Evolutionary conservation across 1,139 yeast genomes (phyloP), one percentile per base, ranked within the genome.

Genomic region (Protomyces inouyei): DNA sequence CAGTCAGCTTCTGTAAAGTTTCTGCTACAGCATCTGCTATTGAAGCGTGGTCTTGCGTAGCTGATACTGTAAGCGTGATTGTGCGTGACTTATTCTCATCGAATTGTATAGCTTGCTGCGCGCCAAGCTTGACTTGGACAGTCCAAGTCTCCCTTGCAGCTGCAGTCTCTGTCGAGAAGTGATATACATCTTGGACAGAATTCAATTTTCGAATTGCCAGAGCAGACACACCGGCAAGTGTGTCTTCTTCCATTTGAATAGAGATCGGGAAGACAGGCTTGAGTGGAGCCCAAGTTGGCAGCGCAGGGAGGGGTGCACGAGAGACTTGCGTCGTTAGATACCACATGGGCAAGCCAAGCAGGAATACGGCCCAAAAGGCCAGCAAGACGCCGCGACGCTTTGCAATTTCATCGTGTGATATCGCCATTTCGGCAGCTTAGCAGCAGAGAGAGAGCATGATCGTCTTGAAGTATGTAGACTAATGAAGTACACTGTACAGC

Each of bases 281-380:
- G n/a, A 43, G 36, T 28, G 43, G 25, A 3, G 32, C 45, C 32
- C 53, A 59, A 4, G 9, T 18, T 8, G 63, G 63, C 12, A 59
- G 79, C 10, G 79, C 75, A 3, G 95, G 95, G 60, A 91, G 77
- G 35, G 84, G 83, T 0, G 96, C 95, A 67, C 96, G 79, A 71
- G 87, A 83, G 9, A 89, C 84, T 23, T 85, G 80, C 3, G 97
- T 88, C 45, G 96, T 83, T 57, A 76, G 74, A 66, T 80, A 76
- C 86, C 93, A 90, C 68, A 88, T 74, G 1, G 97, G 97, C 21
- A 85, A 72, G 1, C 96, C 97, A n/a, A 88, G 73, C 5, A 80
- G 70, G 1, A 79, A 69, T 55, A 84, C 80, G 71, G 72, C 54
- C 64, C 63, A 59, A 51, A 59, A 59, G 32, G 63, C 52, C 5